A percentile compares a stretch with the other conserved stretches of the same genome.
phyloP scores from a whole-genome alignment of 1,284 basidiomycete species.

The Heterobasidion occidentale region DNA sequence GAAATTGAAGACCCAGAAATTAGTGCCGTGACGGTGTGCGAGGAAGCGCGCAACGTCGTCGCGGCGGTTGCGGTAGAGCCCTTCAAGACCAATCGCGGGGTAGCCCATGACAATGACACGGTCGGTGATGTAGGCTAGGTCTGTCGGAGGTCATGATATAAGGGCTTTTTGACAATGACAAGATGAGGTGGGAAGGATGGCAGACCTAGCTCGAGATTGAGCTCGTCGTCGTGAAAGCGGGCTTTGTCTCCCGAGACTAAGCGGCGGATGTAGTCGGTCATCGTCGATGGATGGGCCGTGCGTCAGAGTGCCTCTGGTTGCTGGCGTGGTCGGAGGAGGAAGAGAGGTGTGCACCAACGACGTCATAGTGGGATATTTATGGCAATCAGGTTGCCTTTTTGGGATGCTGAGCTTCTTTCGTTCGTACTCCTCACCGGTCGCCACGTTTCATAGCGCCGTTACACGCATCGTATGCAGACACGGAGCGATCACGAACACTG shows the following conservation, averaged over 20 bases:
- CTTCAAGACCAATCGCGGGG: slow-evolving; percentile 75
- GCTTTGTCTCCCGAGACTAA: slow-evolving; percentile 74
- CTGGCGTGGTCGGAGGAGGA: background rate
- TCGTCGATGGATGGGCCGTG: slow-evolving; percentile 14
- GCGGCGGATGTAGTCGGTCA: slow-evolving; percentile 57
- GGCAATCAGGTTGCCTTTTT: too few species aligned
- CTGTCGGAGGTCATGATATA: slow-evolving; percentile 22
- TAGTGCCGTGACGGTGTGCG: slow-evolving; percentile 62
- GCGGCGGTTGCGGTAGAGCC: slow-evolving; percentile 75
- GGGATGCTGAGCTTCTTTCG: too few species aligned
- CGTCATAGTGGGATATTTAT: too few species aligned
- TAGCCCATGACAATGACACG: slow-evolving; percentile 86
- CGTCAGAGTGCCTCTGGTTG: background rate
- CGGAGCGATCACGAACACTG: too few species aligned
- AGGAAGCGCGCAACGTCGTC: slow-evolving; percentile 77
- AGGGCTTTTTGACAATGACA: background rate
- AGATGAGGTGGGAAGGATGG: background rate
- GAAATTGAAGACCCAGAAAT: slow-evolving; percentile 86
- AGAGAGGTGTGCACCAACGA: background rate
- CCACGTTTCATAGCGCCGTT: too few species aligned
- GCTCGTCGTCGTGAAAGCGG: slow-evolving; percentile 63
- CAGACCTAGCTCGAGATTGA: slow-evolving; percentile 62
- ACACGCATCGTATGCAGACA: too few species aligned
- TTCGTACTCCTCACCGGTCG: too few species aligned
- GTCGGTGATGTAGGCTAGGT: slow-evolving; percentile 80